Conservation (phyloP, 2,329 filamentous ascomycete genomes). For the Sarocladium strictum region DNA sequence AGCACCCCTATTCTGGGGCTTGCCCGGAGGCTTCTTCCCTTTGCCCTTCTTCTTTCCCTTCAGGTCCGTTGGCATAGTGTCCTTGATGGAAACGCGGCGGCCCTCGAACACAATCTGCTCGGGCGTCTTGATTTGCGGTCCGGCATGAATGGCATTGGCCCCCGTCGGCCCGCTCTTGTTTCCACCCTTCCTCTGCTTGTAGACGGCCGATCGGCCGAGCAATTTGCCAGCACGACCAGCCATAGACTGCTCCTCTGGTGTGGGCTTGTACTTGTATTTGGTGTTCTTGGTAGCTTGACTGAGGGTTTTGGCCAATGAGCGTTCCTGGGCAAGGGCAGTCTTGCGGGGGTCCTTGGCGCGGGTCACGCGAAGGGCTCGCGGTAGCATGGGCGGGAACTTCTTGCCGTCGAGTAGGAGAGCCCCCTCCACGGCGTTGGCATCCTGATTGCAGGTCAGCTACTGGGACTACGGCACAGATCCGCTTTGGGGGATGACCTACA, state of each 20-base stretch:
- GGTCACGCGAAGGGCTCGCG: slow-evolving; percentile 76
- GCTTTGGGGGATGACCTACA: slow-evolving; percentile 34
- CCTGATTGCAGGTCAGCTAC: slow-evolving; percentile 35
- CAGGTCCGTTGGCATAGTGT: slow-evolving; percentile 57
- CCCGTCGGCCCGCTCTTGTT: not conserved
- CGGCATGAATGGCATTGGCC: slow-evolving; percentile 5
- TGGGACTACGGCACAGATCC: slow-evolving; percentile 6
- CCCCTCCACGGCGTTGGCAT: slow-evolving; percentile 83
- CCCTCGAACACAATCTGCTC: slow-evolving; percentile 79
- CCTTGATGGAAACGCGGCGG: slow-evolving; percentile 62
- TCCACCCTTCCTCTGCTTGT: slow-evolving; percentile 12
- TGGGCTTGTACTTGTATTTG: slow-evolving; percentile 64
- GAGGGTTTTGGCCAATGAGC: slow-evolving; percentile 22
- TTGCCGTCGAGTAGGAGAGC: slow-evolving; percentile 84
- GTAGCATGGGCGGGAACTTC: slow-evolving; percentile 91
- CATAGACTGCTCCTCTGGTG: slow-evolving; percentile 62
- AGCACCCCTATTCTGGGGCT: slow-evolving; percentile 32
- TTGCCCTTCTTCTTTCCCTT: slow-evolving; percentile 54
- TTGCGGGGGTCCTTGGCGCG: slow-evolving; percentile 72
- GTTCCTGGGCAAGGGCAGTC: slow-evolving; percentile 42
- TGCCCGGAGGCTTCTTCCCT: slow-evolving; percentile 29
- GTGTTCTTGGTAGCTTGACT: slow-evolving; percentile 35
- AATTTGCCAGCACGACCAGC: slow-evolving; percentile 70
- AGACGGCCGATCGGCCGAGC: slow-evolving; percentile 53
- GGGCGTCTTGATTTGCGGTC: slow-evolving; percentile 44